Evolutionary conservation across 495 filamentous ascomycete species (phyloP).

Genomic region (Platismatia glauca): DNA sequence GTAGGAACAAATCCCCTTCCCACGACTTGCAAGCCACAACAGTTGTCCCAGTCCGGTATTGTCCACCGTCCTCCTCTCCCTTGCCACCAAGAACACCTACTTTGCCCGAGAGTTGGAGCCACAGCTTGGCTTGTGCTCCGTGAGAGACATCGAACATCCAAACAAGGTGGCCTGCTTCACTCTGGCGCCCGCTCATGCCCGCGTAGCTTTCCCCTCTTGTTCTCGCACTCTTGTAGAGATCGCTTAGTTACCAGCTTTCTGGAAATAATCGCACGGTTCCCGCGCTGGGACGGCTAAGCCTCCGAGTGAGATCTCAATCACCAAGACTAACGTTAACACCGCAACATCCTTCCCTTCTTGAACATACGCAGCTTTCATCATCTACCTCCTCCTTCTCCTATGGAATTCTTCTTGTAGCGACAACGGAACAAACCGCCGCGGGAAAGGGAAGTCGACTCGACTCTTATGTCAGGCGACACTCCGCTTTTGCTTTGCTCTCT

Average conservation of each 20-base stretch:
- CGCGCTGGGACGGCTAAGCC: conserved; percentile 14
- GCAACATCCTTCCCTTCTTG: conserved; percentile 1
- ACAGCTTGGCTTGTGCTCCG: background rate
- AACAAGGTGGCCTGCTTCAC: background rate
- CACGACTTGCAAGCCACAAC: background rate
- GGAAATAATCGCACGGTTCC: conserved; percentile 13
- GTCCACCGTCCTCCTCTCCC: background rate
- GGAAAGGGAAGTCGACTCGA: conserved; percentile 12
- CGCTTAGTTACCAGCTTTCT: conserved; percentile 15
- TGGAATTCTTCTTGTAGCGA: conserved; percentile 8
- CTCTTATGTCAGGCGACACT: conserved; percentile 14
- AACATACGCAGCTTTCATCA: conserved; percentile 2
- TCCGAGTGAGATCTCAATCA: conserved; percentile 13
- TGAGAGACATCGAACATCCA: background rate
- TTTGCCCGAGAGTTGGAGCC: background rate
- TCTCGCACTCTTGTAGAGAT: conserved; percentile 20
- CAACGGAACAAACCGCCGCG: conserved; percentile 2
- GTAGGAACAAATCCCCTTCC: background rate
- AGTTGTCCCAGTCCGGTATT: background rate
- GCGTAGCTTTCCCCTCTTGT: conserved; percentile 17
- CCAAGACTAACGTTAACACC: background rate
- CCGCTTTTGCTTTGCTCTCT: conserved; percentile 6
- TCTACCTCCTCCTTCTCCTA: background rate
- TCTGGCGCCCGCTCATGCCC: conserved; percentile 18
- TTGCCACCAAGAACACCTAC: background rate